Evolutionary conservation across 768 basidiomycete genomes (phyloP).

Genomic region (Symmetrospora coprosmae): DNA sequence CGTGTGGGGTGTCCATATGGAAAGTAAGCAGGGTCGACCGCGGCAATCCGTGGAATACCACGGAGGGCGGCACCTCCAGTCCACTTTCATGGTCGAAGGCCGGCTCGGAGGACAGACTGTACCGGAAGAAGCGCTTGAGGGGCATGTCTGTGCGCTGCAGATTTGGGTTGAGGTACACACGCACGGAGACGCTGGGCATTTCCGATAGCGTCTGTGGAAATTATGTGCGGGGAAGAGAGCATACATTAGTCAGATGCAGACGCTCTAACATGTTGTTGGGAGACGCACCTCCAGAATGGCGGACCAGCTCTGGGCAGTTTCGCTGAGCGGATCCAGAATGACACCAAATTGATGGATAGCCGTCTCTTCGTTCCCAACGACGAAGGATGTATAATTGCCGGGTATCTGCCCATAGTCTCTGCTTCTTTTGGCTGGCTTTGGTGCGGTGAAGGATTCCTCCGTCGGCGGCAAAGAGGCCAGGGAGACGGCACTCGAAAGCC

Average conservation of each 20-base stretch:
- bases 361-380: conserved; percentile 52
- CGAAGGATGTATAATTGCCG: conserved; percentile 51
- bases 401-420: conserved; percentile 50
- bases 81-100: conserved; percentile 49
- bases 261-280: background rate
- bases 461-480: background rate
- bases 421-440: conserved; percentile 53
- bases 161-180: conserved; percentile 66
- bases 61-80: conserved; percentile 47
- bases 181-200: conserved; percentile 42
- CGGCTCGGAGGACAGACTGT: conserved; percentile 48
- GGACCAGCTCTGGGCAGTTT: conserved; percentile 72
- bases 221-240: background rate
- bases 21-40: conserved; percentile 80
- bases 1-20: conserved; percentile 74
- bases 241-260: background rate
- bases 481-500: background rate
- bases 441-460: conserved; percentile 26
- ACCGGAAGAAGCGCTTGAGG: conserved; percentile 82
- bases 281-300: conserved; percentile 54
- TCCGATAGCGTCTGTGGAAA: conserved; percentile 32
- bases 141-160: conserved; percentile 58
- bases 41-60: conserved; percentile 60
- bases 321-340: conserved; percentile 71
- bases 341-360: conserved; percentile 57